These are phyloP conservation scores for Colletotrichum sp. DNA, from an alignment of 2,329 filamentous ascomycete species.

Conservation along the genomic window DNA sequence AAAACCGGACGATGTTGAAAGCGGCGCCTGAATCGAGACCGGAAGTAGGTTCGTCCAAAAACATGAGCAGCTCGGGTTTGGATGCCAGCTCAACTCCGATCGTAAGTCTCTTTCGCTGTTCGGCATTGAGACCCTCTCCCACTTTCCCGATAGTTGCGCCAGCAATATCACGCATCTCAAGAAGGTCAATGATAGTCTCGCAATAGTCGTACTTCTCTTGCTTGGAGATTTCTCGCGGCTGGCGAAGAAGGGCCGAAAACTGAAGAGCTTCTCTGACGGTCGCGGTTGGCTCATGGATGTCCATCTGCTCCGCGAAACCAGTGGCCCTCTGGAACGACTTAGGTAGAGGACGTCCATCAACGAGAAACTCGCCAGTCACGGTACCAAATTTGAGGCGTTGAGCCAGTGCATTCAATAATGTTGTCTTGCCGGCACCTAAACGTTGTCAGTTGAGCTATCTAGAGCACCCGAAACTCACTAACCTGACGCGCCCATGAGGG, in stretches of 20 bases:
- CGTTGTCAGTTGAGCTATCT: background rate
- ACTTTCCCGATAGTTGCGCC: conserved; percentile 66
- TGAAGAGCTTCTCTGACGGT: conserved; percentile 71
- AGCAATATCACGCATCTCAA: conserved; percentile 72
- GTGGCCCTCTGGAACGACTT: conserved; percentile 81
- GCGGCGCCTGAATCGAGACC: conserved; percentile 63
- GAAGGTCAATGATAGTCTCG: conserved; percentile 70
- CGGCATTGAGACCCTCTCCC: conserved; percentile 64
- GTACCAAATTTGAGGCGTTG: conserved; percentile 79
- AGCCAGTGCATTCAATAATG: conserved; percentile 74
- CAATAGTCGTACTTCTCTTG: conserved; percentile 72
- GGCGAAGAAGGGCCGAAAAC: conserved; percentile 70
- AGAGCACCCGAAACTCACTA: conserved; percentile 19
- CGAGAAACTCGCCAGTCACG: conserved; percentile 78
- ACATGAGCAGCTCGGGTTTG: conserved; percentile 65
- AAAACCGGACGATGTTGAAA: conserved; percentile 66
- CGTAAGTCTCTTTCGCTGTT: conserved; percentile 62
- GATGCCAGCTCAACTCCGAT: conserved; percentile 62
- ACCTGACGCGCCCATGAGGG: conserved; percentile 70
- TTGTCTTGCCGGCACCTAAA: conserved; percentile 69
- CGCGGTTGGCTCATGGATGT: conserved; percentile 69
- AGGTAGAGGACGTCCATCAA: conserved; percentile 74
- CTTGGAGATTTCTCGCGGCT: conserved; percentile 58
- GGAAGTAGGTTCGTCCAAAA: conserved; percentile 67
- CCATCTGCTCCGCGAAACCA: conserved; percentile 70